A percentile compares a stretch with the other conserved stretches of the same genome.
Conservation (phyloP, 2,329 filamentous ascomycete genomes). For the Aspergillus jensenii region DNA sequence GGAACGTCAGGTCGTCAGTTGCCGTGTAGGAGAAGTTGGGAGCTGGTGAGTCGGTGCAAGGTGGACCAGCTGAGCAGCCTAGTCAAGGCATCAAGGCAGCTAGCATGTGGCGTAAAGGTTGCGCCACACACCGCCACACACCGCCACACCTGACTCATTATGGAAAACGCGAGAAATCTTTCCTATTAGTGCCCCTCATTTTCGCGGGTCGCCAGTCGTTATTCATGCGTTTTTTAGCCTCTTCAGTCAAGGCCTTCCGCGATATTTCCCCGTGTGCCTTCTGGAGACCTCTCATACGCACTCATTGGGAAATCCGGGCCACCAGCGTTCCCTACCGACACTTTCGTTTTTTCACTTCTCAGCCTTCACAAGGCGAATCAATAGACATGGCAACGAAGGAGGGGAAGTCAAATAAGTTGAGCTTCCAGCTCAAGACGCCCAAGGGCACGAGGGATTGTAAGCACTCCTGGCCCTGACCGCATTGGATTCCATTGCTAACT, state of each 20-base stretch:
- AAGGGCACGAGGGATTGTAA: conserved; percentile 85
- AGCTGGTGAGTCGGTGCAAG: background rate
- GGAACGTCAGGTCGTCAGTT: background rate
- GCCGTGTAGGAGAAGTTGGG: too few species aligned
- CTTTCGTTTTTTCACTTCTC: conserved; percentile 10
- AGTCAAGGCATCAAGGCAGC: background rate
- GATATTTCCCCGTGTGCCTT: conserved; percentile 4
- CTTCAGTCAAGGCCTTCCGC: conserved; percentile 8
- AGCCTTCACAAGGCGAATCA: background rate
- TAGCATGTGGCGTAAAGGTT: background rate
- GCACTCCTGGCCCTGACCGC: background rate
- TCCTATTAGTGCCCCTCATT: conserved; percentile 8
- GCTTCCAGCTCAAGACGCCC: conserved; percentile 77
- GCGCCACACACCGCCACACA: too few species aligned
- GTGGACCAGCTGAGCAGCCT: background rate
- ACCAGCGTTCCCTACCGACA: conserved; percentile 1
- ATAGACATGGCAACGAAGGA: conserved; percentile 24
- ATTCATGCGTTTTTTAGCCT: conserved; percentile 13
- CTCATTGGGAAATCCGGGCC: conserved; percentile 9
- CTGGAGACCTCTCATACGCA: conserved; percentile 1
- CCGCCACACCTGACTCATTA: conserved; percentile 7
- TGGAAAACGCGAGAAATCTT: conserved; percentile 12
- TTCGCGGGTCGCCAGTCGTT: conserved; percentile 6
- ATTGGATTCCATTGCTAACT: background rate
- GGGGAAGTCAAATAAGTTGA: conserved; percentile 40